Conservation (phyloP, 305 asterid genomes). For the Solanum hybrid region DNA sequence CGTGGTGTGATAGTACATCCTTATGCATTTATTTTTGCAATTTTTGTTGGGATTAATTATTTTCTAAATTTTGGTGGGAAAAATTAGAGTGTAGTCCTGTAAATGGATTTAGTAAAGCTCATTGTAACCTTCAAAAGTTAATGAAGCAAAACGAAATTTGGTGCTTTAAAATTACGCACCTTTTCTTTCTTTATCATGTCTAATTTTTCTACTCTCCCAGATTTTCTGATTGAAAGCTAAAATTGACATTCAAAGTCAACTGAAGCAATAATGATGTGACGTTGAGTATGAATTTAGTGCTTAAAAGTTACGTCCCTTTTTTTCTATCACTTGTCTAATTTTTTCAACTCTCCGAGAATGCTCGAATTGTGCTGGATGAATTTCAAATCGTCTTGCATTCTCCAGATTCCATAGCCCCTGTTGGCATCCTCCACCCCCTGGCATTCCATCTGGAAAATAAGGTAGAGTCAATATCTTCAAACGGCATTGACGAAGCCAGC, state of each 20-base stretch:
- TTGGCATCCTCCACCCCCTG: conserved; percentile 87
- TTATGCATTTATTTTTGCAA: not conserved
- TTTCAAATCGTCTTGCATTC: conserved; percentile 75
- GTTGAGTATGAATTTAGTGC: not conserved
- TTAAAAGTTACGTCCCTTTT: not conserved
- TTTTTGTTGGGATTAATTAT: not conserved
- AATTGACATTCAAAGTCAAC: not conserved
- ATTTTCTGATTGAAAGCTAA: conserved; percentile 26
- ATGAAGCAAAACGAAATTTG: not conserved
- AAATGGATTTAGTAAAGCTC: not conserved
- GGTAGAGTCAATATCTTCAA: conserved; percentile 25
- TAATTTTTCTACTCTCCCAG: conserved; percentile 26
- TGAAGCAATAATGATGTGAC: not conserved
- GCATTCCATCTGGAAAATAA: conserved; percentile 80
- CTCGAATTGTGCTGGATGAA: conserved; percentile 81
- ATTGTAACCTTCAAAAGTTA: not conserved
- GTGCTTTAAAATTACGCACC: not conserved
- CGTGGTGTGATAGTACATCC: not conserved
- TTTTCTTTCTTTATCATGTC: not conserved
- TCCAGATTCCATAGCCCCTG: conserved; percentile 82
- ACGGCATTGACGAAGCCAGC: conserved; percentile 22
- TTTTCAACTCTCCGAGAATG: conserved; percentile 44
- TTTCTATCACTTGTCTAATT: not conserved
- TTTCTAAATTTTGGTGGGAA: not conserved
- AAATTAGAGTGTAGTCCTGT: not conserved